Base-by-base conservation (phyloP, 1,284 basidiomycete species). In the Cryptococcus hybrid region DNA sequence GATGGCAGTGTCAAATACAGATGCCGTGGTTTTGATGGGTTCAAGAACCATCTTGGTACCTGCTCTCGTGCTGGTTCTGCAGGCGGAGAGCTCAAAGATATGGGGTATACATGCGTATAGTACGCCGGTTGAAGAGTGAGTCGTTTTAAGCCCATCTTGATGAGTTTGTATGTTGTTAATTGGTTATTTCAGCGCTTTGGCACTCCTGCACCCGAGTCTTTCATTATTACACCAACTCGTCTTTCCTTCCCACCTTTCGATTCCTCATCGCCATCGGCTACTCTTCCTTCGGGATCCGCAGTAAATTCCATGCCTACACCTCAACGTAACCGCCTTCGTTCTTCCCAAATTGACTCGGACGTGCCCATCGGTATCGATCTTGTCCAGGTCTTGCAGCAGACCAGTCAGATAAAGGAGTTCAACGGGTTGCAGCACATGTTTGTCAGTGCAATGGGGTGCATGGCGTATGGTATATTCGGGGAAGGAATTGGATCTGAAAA, bases 361-460 rank as follows among this genome's bases (percentile, higher is more conserved):
- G 49, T 52, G 8, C 65, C 68, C 13, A 60, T 61, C 39, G 74
- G 73, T 8, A 59, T 76, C 13, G 62, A 73, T 55, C 61, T 77
- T 1, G 54, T 57, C 3, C 60, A 55, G 3, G 52, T 63, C 30
- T 47, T 75, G 5, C 52, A 60, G 12, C 47, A 60, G 9, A 58
- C 59, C 1, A 57, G 40, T 7, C 40, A 47, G 34, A 63, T 52
- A 7, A 69, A 67, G 38, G 73, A 75, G 47, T 88, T 87, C 73
- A 85, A 84, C 62, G 86, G 86, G 18, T 73, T 89, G n/a, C 81
- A 81, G n/a, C 86, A 92, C 66, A 81, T 86, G 65, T 90, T 90
- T 67, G 84, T 87, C 39, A 84, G 89, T 7, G 84, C 85, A 3
- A 83, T 93, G 54, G 88, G 90, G 35, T 80, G 86, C 56, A 79